phyloP scores from a whole-genome alignment of 768 basidiomycete genomes.

The Boletus huronensis region DNA sequence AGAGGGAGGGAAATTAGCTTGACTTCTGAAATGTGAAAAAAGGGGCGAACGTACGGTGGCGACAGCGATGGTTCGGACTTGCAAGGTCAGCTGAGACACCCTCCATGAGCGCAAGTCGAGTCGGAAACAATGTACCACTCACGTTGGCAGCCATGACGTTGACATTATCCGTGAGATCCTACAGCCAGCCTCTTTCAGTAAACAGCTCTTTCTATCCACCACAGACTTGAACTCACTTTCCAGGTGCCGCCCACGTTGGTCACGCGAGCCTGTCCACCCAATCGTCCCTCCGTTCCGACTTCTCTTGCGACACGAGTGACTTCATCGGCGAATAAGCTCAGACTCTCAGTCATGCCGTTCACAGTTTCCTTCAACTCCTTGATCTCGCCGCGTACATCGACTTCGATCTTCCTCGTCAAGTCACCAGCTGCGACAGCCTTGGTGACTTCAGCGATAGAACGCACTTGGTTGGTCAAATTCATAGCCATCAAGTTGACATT shows the following conservation, averaged over 20 bases:
- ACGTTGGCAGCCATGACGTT: conserved; percentile 95
- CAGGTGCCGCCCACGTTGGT: conserved; percentile 95
- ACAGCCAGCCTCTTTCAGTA: conserved; percentile 14
- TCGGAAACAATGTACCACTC: conserved; percentile 24
- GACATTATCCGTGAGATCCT: conserved; percentile 91
- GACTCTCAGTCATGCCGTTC: conserved; percentile 89
- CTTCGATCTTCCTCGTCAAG: conserved; percentile 88
- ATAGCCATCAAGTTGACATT: conserved; percentile 89
- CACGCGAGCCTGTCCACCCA: conserved; percentile 93
- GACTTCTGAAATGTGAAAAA: not conserved
- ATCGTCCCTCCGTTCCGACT: conserved; percentile 93
- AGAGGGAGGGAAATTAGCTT: conserved; percentile 13
- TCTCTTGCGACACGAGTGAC: conserved; percentile 87
- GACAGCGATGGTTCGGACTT: conserved; percentile 91
- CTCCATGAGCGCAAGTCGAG: conserved; percentile 2
- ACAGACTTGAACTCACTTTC: conserved; percentile 49
- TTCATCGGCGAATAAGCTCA: conserved; percentile 84
- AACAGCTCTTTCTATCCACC: not conserved
- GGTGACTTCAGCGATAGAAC: conserved; percentile 87
- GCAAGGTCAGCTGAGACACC: conserved; percentile 69
- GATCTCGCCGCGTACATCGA: conserved; percentile 91
- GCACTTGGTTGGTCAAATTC: conserved; percentile 88
- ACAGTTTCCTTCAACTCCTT: conserved; percentile 87
- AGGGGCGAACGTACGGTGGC: conserved; percentile 62
- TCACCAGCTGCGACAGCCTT: conserved; percentile 94